Evolutionary conservation across 768 basidiomycete genomes (phyloP).

Genomic region (Suillus bovinus): DNA sequence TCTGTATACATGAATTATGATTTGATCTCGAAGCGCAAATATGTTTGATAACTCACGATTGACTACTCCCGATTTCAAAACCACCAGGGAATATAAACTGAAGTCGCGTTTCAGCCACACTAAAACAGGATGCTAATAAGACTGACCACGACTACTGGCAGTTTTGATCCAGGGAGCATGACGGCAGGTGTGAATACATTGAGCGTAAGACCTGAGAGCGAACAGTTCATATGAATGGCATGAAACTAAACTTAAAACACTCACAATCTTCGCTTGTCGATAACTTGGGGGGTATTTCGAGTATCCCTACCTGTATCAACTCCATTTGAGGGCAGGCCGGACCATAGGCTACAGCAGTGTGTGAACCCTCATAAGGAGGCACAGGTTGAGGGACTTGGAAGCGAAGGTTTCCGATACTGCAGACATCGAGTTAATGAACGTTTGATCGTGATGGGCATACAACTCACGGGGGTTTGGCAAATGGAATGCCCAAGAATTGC

Average conservation of each 20-base stretch:
- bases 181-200: conserved; percentile 24
- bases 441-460: too few relatives aligned
- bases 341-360: conserved; percentile 28
- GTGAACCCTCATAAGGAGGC: too few relatives aligned
- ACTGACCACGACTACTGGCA: conserved; percentile 27
- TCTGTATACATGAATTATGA: not conserved
- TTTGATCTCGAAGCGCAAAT: not conserved
- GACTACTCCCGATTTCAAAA: not conserved
- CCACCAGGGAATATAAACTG: not conserved
- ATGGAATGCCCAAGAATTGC: too few relatives aligned
- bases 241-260: conserved; percentile 12
- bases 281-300: too few relatives aligned
- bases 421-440: too few relatives aligned
- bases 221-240: not conserved
- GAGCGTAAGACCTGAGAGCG: conserved; percentile 25
- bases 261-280: conserved; percentile 54
- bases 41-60: not conserved
- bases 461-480: too few relatives aligned
- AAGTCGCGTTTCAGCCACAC: not conserved
- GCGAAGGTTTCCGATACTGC: too few relatives aligned
- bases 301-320: conserved; percentile 36
- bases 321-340: conserved; percentile 49
- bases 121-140: not conserved
- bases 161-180: conserved; percentile 10
- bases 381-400: too few relatives aligned